Conservation (phyloP, 1,284 basidiomycete species). For the Ganoderma boninense region DNA sequence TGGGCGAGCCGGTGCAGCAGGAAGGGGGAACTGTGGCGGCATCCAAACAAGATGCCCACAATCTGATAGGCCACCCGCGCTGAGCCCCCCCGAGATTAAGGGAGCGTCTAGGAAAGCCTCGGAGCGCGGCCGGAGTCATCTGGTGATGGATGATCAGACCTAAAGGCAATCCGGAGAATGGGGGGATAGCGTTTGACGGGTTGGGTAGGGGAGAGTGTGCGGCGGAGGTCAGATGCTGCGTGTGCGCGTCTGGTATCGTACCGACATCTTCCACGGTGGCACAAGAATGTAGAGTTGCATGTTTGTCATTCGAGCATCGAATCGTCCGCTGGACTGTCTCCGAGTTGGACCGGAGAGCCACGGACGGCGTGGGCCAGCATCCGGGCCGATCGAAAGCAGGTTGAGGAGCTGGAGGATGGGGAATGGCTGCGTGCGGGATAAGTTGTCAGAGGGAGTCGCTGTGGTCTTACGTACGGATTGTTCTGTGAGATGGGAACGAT, state of each 20-base stretch:
- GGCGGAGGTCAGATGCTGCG: constrained; percentile 12
- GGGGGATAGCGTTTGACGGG: constrained; percentile 1
- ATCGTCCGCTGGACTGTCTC: constrained; percentile 7
- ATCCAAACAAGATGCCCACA: constrained; percentile 15
- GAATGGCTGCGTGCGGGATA: not conserved
- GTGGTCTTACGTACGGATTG: constrained; percentile 25
- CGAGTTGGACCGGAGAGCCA: constrained; percentile 5
- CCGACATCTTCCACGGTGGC: constrained; percentile 6
- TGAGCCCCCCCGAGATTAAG: not conserved
- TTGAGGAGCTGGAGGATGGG: constrained; percentile 5
- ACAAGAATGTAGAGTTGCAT: constrained; percentile 8
- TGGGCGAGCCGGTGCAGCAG: not conserved
- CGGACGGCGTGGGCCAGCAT: not conserved
- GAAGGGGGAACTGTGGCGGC: constrained; percentile 8
- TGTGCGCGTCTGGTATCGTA: constrained; percentile 2
- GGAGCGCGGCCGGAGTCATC: constrained; percentile 12
- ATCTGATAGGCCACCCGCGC: not conserved
- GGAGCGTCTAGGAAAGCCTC: not conserved
- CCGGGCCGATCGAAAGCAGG: constrained; percentile 4
- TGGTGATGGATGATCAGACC: constrained; percentile 11
- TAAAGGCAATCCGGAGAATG: constrained; percentile 14
- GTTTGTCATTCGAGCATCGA: constrained; percentile 4
- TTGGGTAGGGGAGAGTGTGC: not conserved
- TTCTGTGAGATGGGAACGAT: constrained; percentile 20
- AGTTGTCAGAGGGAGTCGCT: not conserved